These are phyloP conservation scores for Rhodotorula sp. DNA, from an alignment of 1,284 basidiomycete genomes.

Conservation along the genomic window DNA sequence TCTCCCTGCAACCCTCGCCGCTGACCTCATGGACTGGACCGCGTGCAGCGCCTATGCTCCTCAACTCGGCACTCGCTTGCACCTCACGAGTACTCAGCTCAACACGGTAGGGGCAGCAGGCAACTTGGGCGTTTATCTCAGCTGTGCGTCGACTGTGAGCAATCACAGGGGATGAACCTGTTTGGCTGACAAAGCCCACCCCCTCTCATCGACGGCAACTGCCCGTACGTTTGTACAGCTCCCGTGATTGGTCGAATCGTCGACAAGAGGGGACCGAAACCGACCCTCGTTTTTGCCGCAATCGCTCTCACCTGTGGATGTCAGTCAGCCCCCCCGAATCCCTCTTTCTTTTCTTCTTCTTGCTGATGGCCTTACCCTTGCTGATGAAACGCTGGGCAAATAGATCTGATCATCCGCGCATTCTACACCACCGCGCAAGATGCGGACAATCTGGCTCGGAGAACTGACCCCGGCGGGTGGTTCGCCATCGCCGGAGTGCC, in stretches of 20 bases:
- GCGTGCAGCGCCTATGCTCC: slow-evolving; percentile 45
- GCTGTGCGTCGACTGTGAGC: slow-evolving; percentile 9
- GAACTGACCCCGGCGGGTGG: slow-evolving; percentile 21
- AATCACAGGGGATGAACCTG: too few relatives aligned
- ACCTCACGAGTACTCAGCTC: slow-evolving; percentile 48
- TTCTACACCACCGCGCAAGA: slow-evolving; percentile 48
- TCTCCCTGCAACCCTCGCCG: neutral
- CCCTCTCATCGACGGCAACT: neutral
- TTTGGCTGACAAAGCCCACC: neutral
- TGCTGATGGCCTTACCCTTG: too few relatives aligned
- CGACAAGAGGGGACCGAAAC: slow-evolving; percentile 26
- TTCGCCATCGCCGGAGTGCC: slow-evolving; percentile 35
- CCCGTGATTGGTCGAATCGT: slow-evolving; percentile 31
- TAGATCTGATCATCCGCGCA: slow-evolving; percentile 46
- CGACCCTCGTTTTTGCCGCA: slow-evolving; percentile 21
- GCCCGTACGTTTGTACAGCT: neutral
- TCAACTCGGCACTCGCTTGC: slow-evolving; percentile 48
- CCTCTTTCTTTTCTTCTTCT: too few relatives aligned
- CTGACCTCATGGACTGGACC: neutral
- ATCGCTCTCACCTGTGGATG: slow-evolving; percentile 22
- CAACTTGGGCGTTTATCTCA: slow-evolving; percentile 46
- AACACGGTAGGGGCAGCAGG: slow-evolving; percentile 50
- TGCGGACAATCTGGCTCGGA: neutral
- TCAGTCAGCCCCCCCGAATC: neutral
- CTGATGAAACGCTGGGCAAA: slow-evolving; percentile 20